Conservation (phyloP, 768 basidiomycete species). For the Pleurotus sapidus region DNA sequence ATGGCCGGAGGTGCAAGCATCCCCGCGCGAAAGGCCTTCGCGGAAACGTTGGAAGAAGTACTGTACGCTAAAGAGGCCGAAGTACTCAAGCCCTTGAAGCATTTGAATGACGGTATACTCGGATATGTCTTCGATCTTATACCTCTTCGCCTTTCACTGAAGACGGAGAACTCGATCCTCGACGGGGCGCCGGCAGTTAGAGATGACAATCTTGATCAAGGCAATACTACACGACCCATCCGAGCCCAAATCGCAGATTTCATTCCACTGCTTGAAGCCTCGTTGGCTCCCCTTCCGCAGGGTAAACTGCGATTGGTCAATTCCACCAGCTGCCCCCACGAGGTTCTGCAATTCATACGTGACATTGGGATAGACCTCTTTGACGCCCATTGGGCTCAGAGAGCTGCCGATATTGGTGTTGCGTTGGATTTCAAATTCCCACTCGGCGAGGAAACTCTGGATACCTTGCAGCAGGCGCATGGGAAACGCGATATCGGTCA, state of each 20-base stretch:
- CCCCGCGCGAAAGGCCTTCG: constrained; percentile 63
- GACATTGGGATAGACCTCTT: constrained; percentile 74
- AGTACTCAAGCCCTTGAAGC: constrained; percentile 44
- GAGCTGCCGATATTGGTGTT: constrained; percentile 65
- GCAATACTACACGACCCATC: constrained; percentile 4
- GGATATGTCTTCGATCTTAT: constrained; percentile 75
- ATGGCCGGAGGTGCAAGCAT: constrained; percentile 60
- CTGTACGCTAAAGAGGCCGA: constrained; percentile 56
- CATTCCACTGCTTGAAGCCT: constrained; percentile 50
- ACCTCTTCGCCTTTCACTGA: constrained; percentile 35
- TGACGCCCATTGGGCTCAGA: constrained; percentile 70
- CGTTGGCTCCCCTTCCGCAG: constrained; percentile 50
- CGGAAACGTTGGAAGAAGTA: constrained; percentile 52
- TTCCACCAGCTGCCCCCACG: constrained; percentile 62
- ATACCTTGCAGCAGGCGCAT: constrained; percentile 2
- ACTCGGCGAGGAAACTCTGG: constrained; percentile 14
- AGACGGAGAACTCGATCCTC: constrained; percentile 11
- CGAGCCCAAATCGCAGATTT: constrained; percentile 12
- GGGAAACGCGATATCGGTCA: constrained; percentile 55
- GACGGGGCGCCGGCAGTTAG: not conserved
- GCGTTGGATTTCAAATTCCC: constrained; percentile 83
- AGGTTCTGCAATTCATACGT: constrained; percentile 63
- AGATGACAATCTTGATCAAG: constrained; percentile 3
- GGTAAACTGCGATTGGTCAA: constrained; percentile 65
- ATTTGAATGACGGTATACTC: constrained; percentile 63